These are phyloP conservation scores for Exophiala mesophila DNA, from an alignment of 2,329 filamentous ascomycete genomes.

Conservation along the genomic window DNA sequence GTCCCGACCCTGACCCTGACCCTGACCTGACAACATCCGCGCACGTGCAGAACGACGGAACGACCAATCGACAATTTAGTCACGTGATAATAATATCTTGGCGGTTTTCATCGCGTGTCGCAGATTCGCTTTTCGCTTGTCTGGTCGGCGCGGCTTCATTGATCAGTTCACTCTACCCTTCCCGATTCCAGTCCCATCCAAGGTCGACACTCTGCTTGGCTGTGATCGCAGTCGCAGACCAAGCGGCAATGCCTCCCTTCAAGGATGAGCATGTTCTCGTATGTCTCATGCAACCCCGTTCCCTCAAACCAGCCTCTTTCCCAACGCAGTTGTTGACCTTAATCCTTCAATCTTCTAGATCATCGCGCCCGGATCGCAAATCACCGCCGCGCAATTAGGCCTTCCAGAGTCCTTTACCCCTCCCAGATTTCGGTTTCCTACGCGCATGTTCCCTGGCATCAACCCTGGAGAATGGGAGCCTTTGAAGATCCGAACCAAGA, in stretches of 20 bases:
- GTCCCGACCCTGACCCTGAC: no score
- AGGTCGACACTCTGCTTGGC: no score
- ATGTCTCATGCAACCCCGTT: conserved; percentile 21
- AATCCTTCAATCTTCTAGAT: conserved; percentile 33
- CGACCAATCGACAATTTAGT: no score
- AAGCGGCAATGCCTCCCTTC: conserved; percentile 42
- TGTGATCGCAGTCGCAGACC: no score
- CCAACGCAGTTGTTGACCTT: no score
- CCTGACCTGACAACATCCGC: no score
- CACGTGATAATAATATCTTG: neutral
- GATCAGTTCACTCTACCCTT: no score
- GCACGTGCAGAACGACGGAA: no score
- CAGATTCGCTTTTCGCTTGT: no score
- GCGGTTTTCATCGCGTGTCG: neutral
- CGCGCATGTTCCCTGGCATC: conserved; percentile 82
- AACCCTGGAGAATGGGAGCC: conserved; percentile 78
- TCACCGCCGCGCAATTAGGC: conserved; percentile 84
- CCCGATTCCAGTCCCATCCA: no score
- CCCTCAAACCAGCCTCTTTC: neutral
- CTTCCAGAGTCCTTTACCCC: conserved; percentile 87
- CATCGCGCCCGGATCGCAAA: conserved; percentile 68
- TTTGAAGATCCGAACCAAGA: conserved; percentile 63
- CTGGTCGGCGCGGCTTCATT: no score
- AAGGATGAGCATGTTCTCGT: conserved; percentile 51
- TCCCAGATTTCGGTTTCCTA: conserved; percentile 77